Base-by-base conservation (phyloP, 257 asterid species). In the Petunia axillaris region DNA sequence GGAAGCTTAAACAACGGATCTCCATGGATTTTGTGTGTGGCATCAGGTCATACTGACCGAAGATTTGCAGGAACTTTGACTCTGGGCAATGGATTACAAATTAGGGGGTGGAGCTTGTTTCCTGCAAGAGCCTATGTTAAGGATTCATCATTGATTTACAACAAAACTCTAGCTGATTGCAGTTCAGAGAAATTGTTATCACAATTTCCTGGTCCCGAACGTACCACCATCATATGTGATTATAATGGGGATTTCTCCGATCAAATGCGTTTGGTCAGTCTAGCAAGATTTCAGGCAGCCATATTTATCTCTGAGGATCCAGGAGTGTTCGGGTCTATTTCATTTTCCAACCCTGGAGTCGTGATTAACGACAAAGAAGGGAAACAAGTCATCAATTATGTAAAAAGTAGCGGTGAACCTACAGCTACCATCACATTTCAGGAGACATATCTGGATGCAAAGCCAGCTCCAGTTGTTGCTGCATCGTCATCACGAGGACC, bases 261-360 rank as follows among this genome's bases (percentile, higher is more conserved):
- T 16, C 62, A 78, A 62, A 78, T 78, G 48, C 46, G 43, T 5
- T 36, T 4, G 46, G n/a, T 77, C 73, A 40, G 35, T 14, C 43
- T 10, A 2, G 81, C 81, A 36, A 52, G 81, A 25, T 9, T 77
- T 8, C 0, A 0, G 9, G 81, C 73, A 44, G 55, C 25, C 9
- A 60, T 77, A 58, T 77, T 77, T 52, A 77, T 77, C 46, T 58
- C 65, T 39, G 73, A 77, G 44, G 81, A 59, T 57, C 81, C 71
- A 25, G 55, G 73, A n/a, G 67, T 60, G 9, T 77, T 60, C 81
- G 15, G 73, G 10, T 77, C 81, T 11, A 7, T 59, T 25, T 8
- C n/a, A 40, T 77, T 77, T 59, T 35, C 81, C 25, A 60, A 59
- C 43, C 81, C 81, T 37, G 81, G 81, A 59, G 81, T 77, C 11